Evolutionary conservation across 2,329 filamentous ascomycete genomes (phyloP), one percentile per base, ranked within the genome.

Genomic region (Neofusicoccum umdonicola): DNA sequence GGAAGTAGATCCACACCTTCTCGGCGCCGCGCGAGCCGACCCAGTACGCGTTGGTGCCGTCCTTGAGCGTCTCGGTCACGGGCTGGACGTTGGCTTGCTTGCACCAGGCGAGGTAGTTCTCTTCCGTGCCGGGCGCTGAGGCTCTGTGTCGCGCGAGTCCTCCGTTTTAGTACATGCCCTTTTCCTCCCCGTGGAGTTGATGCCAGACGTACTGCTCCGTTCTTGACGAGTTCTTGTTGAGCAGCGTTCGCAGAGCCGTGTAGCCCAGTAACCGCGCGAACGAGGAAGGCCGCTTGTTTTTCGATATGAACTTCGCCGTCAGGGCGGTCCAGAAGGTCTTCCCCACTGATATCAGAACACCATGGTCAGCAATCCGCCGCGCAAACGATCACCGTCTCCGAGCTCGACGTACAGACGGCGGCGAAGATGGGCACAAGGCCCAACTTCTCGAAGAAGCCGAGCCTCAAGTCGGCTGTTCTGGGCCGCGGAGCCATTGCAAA

Each of bases 11-110:
- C 51, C 41, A 48, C 31, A 63, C 62, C 1, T 47, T 57, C n/a
- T 56, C 35, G 31, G 62, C 62, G 13, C 22, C 51, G 27, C 37
- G 47, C 17, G 62, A 57, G 19, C 62, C 62, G 19, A 63, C 51
- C 62, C 62, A 63, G 51, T 56, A 63, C 3, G 62, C 62, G 44
- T 27, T 39, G 8, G 62, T 63, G n/a, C 62, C 62, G 19, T 63
- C 62, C 12, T 56, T 52, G 41, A 63, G 62, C 19, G 35, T 63
- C 17, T 63, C 62, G 41, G 44, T 56, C 3, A 15, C 50, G 22
- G 50, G 51, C 17, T 56, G 50, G 50, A 47, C 41, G 44, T 57
- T 57, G 50, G 12, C 19, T 7, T 47, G 50, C 6, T 56, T 54
- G 42, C 62, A 63, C 39, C 44, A 63, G 4, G 42, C 34, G n/a